Evolutionary conservation across 2,329 filamentous ascomycete species (phyloP), one percentile per base, ranked within the genome.

Genomic region (Penicillium griseofulvum): DNA sequence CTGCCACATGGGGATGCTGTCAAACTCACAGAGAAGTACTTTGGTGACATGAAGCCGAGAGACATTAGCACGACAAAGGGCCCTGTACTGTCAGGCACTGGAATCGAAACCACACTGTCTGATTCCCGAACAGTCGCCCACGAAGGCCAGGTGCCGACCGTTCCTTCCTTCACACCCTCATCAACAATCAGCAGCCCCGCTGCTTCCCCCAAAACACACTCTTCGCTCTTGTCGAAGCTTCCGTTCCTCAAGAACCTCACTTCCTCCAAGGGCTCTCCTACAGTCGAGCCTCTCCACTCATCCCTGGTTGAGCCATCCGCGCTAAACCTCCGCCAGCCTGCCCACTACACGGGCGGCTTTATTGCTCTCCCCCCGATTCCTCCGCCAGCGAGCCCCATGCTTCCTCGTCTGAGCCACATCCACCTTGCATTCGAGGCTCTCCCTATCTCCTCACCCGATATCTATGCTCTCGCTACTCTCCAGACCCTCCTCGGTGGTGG

Each of bases 401-500:
- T 89, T 54, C 91, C 90, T 29, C 84, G 86, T 52, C 87, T 97
- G 64, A 95, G 90, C 19, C 90, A 99, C 75, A 92, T 99, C 66
- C 91, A 97, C 78, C 83, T 99, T 63, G 92, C 91, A 55, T 97
- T 99, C 67, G 94, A 99, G 78, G 92, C 91, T 26, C 84, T 97
- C 1, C 91, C 93, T 49, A 94, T 99, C 69, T 87, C 85, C 22
- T 93, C 89, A 3, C 86, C 90, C 12, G 93, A 97, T 71, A 97
- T 99, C 68, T 99, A 97, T 77, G 92, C 94, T 17, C 86, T 97
- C 42, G 94, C 94, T 7, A 96, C 93, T 0, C 82, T 99, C 1
- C 95, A 97, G 75, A 97, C 91, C 1, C 87, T 99, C 10, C 89
- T 99, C 33, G 94, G 94, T 55, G 94, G 94, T 45, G 94, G 94